These are phyloP conservation scores for Fusarium oligoseptatum DNA, from an alignment of 2,329 filamentous ascomycete genomes.

Conservation along the genomic window DNA sequence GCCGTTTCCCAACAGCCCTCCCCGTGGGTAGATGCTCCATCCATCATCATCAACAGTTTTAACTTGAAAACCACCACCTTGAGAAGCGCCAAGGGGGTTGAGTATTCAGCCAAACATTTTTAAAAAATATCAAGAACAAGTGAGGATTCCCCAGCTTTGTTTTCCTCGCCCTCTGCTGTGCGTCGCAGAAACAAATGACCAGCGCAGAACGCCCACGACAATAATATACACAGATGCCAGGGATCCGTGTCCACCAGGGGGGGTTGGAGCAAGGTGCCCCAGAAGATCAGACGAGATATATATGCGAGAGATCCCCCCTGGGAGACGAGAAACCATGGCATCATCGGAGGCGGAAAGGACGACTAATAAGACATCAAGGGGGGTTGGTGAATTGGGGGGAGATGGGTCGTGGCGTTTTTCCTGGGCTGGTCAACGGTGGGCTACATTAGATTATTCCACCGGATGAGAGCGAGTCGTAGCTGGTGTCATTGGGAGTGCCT, in stretches of 20 bases:
- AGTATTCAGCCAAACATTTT: constrained; percentile 24
- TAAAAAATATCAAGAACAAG: constrained; percentile 26
- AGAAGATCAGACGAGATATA: constrained; percentile 20
- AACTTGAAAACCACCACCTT: constrained; percentile 24
- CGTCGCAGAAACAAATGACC: constrained; percentile 34
- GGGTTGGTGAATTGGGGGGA: constrained; percentile 24
- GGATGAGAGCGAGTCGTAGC: constrained; percentile 35
- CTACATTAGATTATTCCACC: constrained; percentile 48
- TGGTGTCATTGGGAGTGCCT: constrained; percentile 34
- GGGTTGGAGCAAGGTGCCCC: constrained; percentile 15
- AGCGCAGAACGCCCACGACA: constrained; percentile 35
- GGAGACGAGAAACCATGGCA: constrained; percentile 22
- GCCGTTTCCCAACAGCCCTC: constrained; percentile 37
- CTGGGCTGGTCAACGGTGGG: constrained; percentile 41
- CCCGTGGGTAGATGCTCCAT: constrained; percentile 31
- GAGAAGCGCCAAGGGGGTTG: constrained; percentile 25
- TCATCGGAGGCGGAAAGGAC: constrained; percentile 41
- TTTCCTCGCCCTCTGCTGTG: constrained; percentile 22
- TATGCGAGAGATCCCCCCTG: constrained; percentile 16
- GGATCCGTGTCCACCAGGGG: constrained; percentile 1
- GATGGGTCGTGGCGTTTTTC: constrained; percentile 37
- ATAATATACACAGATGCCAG: constrained; percentile 49
- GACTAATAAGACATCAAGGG: constrained; percentile 50
- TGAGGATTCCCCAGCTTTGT: constrained; percentile 21
- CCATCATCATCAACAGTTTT: constrained; percentile 41